Base-by-base conservation (phyloP, 2,329 filamentous ascomycete genomes). In the Cephalotrichum gorgonifer region DNA sequence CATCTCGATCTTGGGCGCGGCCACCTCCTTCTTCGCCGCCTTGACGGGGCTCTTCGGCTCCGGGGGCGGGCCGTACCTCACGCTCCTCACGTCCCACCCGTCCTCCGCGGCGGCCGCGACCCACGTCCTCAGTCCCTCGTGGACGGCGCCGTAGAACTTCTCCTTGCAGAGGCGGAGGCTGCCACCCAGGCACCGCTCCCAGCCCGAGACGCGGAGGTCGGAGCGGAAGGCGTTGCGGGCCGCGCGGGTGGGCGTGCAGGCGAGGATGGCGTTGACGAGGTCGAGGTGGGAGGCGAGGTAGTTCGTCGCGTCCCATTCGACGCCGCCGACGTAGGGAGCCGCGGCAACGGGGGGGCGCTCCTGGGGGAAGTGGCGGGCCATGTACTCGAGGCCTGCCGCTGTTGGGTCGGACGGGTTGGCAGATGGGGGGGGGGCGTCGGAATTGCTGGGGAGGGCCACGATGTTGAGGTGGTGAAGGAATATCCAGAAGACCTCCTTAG, bases 401-500 rank as follows among this genome's bases (percentile, higher is more conserved):
- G 49, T 67, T 56, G 28, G 47, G 4, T 17, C 11, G 5, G 48
- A 20, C 7, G 28, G 46, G 51, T 48, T 53, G 9, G 17, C 35
- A 20, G 35, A 39, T 5, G 35, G 3, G 17, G 35, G 3, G 17
- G 7, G 15, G 7, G 17, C 12, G 51, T 49, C 57, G 51, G 46
- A 59, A 43, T 66, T 63, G 56, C 66, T 65, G 42, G 72, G 69
- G 30, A 86, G 65, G 22, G 88, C 76, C 33, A 97, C 78, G 43
- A 96, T 83, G 58, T 97, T 97, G 51, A 95, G 74, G 57, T 95
- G 86, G 66, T 97, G 91, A 48, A 97, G 75, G 69, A 97, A 98
- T 62, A 97, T 97, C 91, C 91, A 98, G 63, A 98, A 98, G 26
- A 97, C 91, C 64, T 98, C 91, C 65, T 96, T 96, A 39, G 90